phyloP scores from a whole-genome alignment of 768 basidiomycete genomes.

The Infundibulicybe gibba region DNA sequence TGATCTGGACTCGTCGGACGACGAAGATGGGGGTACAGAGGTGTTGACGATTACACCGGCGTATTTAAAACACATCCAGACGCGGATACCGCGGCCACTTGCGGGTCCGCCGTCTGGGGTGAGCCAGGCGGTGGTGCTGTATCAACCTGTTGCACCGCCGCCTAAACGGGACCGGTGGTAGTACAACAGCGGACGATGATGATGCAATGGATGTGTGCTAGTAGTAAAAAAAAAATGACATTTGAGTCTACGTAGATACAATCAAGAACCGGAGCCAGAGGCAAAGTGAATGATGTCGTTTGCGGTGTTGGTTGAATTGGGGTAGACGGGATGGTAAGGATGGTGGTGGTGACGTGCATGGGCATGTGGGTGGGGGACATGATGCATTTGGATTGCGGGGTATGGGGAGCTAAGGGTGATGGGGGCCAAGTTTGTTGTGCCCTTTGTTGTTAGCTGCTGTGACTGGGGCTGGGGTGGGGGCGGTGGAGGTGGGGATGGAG shows the following conservation, averaged over 20 bases:
- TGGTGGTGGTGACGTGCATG: conserved; percentile 68
- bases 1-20: conserved; percentile 49
- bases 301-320: conserved; percentile 4
- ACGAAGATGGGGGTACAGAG: conserved; percentile 26
- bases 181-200: conserved; percentile 8
- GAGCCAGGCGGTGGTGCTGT: conserved; percentile 54
- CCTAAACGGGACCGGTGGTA: conserved; percentile 10
- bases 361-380: conserved; percentile 76
- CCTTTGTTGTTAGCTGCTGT: conserved; percentile 18
- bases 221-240: conserved; percentile 10
- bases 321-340: too few species aligned
- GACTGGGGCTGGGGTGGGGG: conserved; percentile 10
- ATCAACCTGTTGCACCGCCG: conserved; percentile 34
- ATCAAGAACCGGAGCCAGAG: conserved; percentile 23
- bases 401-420: conserved; percentile 59
- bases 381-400: conserved; percentile 63
- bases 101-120: conserved; percentile 12
- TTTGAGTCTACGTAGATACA: conserved; percentile 11
- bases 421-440: conserved; percentile 26
- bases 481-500: conserved; percentile 21
- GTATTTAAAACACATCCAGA: conserved; percentile 38
- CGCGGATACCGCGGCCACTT: too few species aligned
- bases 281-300: conserved; percentile 49
- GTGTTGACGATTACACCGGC: conserved; percentile 37
- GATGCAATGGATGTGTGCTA: conserved; percentile 46